phyloP scores from a whole-genome alignment of 2,329 filamentous ascomycete genomes.

The Neopestalotiopsis clavispora region DNA sequence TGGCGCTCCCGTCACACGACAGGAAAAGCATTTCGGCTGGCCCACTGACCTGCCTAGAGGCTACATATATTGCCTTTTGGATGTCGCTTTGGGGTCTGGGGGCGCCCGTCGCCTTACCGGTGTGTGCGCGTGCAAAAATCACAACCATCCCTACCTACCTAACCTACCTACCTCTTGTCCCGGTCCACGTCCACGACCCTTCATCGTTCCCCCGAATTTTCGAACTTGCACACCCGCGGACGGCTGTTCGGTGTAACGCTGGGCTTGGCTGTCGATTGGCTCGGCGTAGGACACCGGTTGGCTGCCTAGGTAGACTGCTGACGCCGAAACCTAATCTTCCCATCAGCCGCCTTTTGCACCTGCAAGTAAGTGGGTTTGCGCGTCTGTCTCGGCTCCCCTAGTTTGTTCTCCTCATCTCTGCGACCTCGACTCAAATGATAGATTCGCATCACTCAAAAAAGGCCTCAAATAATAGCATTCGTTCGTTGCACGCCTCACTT shows the following conservation, averaged over 20 bases:
- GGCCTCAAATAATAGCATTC: neutral
- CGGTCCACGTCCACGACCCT: neutral
- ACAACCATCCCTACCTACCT: neutral
- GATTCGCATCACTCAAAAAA: neutral
- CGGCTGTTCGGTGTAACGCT: neutral
- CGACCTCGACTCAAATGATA: neutral
- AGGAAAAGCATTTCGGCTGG: slow-evolving; percentile 2
- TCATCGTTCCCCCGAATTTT: neutral
- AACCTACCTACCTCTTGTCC: neutral
- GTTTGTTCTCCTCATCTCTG: neutral
- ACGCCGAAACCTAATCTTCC: slow-evolving; percentile 1
- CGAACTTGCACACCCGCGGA: neutral
- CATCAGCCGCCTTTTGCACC: neutral
- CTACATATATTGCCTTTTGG: neutral
- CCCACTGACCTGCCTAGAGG: neutral
- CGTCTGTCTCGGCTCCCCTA: neutral
- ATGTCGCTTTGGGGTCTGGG: neutral
- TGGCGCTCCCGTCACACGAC: slow-evolving; percentile 4
- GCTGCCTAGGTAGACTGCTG: neutral
- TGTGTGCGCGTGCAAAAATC: neutral
- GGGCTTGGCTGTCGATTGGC: neutral
- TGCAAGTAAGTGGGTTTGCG: neutral
- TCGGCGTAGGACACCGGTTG: neutral
- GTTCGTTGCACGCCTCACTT: neutral
- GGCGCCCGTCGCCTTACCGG: neutral